Evolutionary conservation across 257 asterid species (phyloP).

Genomic region (Solanum okadae): DNA sequence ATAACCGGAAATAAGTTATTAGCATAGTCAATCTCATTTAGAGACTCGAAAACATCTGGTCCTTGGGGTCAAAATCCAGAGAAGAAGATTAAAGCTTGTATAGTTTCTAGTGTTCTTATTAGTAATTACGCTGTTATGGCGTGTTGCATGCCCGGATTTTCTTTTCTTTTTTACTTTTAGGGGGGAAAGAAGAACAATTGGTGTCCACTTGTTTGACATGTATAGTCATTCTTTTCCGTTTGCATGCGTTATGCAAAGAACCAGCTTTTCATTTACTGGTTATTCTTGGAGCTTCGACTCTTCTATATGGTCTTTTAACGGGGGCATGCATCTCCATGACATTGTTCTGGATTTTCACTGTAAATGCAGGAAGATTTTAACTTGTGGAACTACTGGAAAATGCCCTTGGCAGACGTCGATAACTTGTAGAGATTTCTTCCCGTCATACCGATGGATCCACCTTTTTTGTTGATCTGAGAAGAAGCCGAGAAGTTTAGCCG

Average conservation of each 20-base stretch:
- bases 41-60: not conserved
- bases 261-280: not conserved
- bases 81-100: not conserved
- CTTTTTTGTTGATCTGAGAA: not conserved
- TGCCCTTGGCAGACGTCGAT: slow-evolving; percentile 62
- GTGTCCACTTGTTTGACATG: not conserved
- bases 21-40: not conserved
- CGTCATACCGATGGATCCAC: not conserved
- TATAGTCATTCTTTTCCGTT: not conserved
- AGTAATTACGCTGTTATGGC: not conserved
- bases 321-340: not conserved
- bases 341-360: not conserved
- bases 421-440: slow-evolving; percentile 25
- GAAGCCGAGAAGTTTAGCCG: not conserved
- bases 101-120: not conserved
- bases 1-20: not conserved
- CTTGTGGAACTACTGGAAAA: slow-evolving; percentile 92
- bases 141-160: not conserved
- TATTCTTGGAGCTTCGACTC: not conserved
- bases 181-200: not conserved
- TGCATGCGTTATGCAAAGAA: not conserved
- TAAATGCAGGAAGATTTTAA: slow-evolving; percentile 70
- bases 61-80: not conserved
- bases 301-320: not conserved
- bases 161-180: no score